These are phyloP conservation scores for Zoysia japonica DNA, from an alignment of 176 grass and related monocot species.

Conservation along the genomic window DNA sequence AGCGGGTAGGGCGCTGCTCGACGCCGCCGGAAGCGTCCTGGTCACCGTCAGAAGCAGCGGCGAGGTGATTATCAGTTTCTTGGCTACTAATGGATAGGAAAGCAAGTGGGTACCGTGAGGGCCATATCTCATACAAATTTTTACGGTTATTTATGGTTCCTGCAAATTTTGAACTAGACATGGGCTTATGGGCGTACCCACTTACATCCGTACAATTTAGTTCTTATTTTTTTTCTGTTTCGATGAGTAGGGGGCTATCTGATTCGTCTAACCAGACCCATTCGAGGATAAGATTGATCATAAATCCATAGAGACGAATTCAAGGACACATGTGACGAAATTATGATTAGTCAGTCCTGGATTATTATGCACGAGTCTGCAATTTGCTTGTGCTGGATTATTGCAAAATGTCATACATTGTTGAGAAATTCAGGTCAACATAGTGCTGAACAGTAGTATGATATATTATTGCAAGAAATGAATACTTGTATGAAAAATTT, in stretches of 20 bases:
- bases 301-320: background rate
- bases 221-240: background rate
- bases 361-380: background rate
- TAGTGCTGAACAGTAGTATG: background rate
- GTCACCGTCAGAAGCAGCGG: constrained; percentile 40
- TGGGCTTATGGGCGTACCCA: too few species aligned
- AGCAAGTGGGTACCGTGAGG: too few species aligned
- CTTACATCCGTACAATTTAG: too few species aligned
- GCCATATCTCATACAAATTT: too few species aligned
- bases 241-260: background rate
- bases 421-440: background rate
- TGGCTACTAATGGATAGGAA: background rate
- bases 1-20: constrained; percentile 45
- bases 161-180: too few species aligned
- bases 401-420: background rate
- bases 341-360: background rate
- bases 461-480: background rate
- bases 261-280: background rate
- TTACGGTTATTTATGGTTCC: too few species aligned
- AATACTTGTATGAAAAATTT: background rate
- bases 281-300: background rate
- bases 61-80: constrained; percentile 40
- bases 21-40: constrained; percentile 45
- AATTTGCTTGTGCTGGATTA: constrained; percentile 9
- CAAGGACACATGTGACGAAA: background rate